Evolutionary conservation across 257 asterid genomes (phyloP).

Genomic region (Osmanthus fragrans): DNA sequence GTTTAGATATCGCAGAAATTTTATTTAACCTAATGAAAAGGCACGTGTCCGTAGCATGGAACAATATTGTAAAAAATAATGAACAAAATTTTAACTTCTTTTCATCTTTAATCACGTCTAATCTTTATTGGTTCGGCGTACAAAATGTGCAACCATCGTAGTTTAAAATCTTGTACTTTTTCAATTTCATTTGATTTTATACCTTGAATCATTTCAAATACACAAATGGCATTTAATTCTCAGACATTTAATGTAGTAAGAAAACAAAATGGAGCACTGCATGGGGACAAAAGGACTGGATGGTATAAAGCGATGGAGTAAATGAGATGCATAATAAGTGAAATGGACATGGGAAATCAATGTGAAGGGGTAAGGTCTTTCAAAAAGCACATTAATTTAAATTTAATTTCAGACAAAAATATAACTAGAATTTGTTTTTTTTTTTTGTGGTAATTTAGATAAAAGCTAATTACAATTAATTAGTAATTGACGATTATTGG

Average conservation of each 20-base stretch:
- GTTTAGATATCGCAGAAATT: too few species aligned
- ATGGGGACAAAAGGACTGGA: conserved; percentile 14
- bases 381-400: neutral
- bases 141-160: neutral
- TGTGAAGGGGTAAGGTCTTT: neutral
- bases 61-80: too few species aligned
- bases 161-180: neutral
- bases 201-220: neutral
- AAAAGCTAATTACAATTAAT: too few species aligned
- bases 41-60: too few species aligned
- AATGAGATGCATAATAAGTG: conserved; percentile 21
- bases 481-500: too few species aligned
- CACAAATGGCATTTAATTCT: neutral
- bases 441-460: too few species aligned
- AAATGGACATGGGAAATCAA: conserved; percentile 19
- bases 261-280: neutral
- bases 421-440: too few species aligned
- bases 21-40: too few species aligned
- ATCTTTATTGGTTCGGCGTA: too few species aligned
- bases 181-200: neutral
- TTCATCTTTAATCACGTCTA: neutral
- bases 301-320: neutral
- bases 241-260: conserved; percentile 3
- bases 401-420: too few species aligned
- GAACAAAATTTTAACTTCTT: too few species aligned